Conservation (phyloP, 345 rosid species). For the Eucalyptus cloeziana region DNA sequence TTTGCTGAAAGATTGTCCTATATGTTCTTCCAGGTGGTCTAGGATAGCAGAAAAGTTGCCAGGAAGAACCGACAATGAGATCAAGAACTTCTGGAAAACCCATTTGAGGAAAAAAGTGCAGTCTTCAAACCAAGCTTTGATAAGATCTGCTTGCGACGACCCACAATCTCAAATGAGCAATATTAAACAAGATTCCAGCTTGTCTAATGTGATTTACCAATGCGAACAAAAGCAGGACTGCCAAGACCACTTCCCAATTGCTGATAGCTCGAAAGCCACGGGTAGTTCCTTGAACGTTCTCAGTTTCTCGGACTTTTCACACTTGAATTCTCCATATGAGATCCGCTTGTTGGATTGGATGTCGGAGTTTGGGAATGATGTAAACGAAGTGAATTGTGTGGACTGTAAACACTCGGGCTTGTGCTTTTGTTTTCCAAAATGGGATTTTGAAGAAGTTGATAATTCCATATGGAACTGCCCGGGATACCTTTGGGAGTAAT, state of each 20-base stretch:
- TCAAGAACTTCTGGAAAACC: conserved; percentile 20
- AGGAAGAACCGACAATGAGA: background rate
- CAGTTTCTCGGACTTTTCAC: background rate
- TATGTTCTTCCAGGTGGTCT: conserved; percentile 29
- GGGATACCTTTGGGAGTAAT: background rate
- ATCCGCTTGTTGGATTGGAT: conserved; percentile 40
- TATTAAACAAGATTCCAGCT: background rate
- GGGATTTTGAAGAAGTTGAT: background rate
- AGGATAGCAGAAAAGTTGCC: conserved; percentile 62
- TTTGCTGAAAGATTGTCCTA: background rate
- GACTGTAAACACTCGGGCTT: conserved; percentile 1
- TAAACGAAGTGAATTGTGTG: conserved; percentile 3
- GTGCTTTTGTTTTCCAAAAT: background rate
- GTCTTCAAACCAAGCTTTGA: conserved; percentile 21
- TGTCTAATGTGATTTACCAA: background rate
- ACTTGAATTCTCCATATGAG: conserved; percentile 40
- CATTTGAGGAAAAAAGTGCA: conserved; percentile 34
- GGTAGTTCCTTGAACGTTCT: background rate
- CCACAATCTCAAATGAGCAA: background rate
- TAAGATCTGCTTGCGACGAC: background rate
- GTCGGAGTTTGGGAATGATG: conserved; percentile 16
- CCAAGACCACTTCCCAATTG: background rate
- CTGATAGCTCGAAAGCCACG: background rate
- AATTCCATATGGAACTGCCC: background rate
- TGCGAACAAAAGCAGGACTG: background rate